Evolutionary conservation across 768 basidiomycete species (phyloP).

Genomic region (Phlebiopsis gigantea): DNA sequence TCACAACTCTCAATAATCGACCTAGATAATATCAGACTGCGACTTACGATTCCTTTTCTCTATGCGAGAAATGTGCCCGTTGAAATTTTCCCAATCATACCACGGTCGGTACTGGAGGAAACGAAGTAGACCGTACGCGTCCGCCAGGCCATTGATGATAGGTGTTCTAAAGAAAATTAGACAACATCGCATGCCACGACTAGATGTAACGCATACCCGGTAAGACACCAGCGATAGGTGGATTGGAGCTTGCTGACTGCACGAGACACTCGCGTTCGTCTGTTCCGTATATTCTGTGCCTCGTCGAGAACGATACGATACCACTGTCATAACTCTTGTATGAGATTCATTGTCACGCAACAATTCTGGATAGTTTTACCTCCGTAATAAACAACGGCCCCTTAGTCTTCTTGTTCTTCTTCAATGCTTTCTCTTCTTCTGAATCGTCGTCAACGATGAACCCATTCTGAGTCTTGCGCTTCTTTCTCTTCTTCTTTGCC

Average conservation of each 20-base stretch:
- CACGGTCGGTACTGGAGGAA: slow-evolving; percentile 36
- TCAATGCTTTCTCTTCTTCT: slow-evolving; percentile 24
- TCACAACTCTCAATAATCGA: neutral
- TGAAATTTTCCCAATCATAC: slow-evolving; percentile 39
- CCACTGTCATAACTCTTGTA: neutral
- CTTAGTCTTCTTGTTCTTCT: slow-evolving; percentile 29
- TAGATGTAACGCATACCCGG: slow-evolving; percentile 36
- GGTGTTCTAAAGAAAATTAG: slow-evolving; percentile 39
- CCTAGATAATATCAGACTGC: neutral
- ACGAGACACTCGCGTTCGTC: slow-evolving; percentile 38
- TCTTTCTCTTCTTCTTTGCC: slow-evolving; percentile 30
- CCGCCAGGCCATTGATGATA: slow-evolving; percentile 55
- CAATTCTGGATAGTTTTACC: slow-evolving; percentile 23
- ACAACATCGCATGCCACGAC: neutral
- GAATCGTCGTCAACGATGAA: slow-evolving; percentile 25
- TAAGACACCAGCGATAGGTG: slow-evolving; percentile 61
- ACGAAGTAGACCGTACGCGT: slow-evolving; percentile 42
- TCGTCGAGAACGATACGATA: slow-evolving; percentile 50
- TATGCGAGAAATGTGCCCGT: slow-evolving; percentile 19
- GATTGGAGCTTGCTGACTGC: slow-evolving; percentile 49
- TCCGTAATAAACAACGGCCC: slow-evolving; percentile 49
- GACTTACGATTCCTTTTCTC: slow-evolving; percentile 51
- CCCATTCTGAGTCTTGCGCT: slow-evolving; percentile 16
- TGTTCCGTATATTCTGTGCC: slow-evolving; percentile 43
- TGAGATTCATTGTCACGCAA: neutral